Percentiles rank a stretch among this genome's conserved stretches.
phyloP scores from a whole-genome alignment of 768 basidiomycete species.

The Trametes sanguinea region DNA sequence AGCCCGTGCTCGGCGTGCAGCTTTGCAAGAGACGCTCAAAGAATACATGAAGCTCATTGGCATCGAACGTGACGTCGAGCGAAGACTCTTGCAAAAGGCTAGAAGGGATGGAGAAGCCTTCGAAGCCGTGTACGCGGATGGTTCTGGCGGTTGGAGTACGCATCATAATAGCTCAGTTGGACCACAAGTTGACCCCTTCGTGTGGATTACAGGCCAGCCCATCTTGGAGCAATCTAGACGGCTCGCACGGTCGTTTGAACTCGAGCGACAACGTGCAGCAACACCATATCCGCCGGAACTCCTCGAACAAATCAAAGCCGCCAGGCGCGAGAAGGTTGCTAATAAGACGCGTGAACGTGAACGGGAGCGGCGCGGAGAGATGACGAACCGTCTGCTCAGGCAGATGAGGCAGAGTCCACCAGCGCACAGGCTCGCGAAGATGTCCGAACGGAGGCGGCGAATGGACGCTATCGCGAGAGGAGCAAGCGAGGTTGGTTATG shows the following conservation, averaged over 20 bases:
- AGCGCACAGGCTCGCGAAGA: constrained; percentile 53
- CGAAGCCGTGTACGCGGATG: constrained; percentile 28
- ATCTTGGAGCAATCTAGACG: constrained; percentile 34
- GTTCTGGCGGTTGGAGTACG: constrained; percentile 44
- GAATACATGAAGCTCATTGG: constrained; percentile 35
- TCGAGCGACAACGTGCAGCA: constrained; percentile 44
- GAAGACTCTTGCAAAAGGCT: constrained; percentile 17
- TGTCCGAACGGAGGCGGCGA: constrained; percentile 50
- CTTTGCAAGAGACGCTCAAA: constrained; percentile 25
- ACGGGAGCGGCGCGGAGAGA: constrained; percentile 66
- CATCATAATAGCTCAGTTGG: constrained; percentile 11
- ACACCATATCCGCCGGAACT: constrained; percentile 52
- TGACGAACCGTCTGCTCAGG: constrained; percentile 47
- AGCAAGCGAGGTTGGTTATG: constrained; percentile 70
- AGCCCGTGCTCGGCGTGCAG: constrained; percentile 48
- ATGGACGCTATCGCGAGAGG: constrained; percentile 53
- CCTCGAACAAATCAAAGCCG: constrained; percentile 50
- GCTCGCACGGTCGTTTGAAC: constrained; percentile 38
- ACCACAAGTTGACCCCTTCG: background rate
- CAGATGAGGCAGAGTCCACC: constrained; percentile 62
- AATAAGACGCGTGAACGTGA: constrained; percentile 66
- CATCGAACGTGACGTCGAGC: constrained; percentile 44
- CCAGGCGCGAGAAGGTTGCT: constrained; percentile 57
- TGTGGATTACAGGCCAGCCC: constrained; percentile 37
- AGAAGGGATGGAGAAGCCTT: constrained; percentile 12